A percentile compares a stretch with the other conserved stretches of the same genome.
Evolutionary conservation across 176 grass and related monocot species (phyloP).

Genomic region (Tuctoria greenei): DNA sequence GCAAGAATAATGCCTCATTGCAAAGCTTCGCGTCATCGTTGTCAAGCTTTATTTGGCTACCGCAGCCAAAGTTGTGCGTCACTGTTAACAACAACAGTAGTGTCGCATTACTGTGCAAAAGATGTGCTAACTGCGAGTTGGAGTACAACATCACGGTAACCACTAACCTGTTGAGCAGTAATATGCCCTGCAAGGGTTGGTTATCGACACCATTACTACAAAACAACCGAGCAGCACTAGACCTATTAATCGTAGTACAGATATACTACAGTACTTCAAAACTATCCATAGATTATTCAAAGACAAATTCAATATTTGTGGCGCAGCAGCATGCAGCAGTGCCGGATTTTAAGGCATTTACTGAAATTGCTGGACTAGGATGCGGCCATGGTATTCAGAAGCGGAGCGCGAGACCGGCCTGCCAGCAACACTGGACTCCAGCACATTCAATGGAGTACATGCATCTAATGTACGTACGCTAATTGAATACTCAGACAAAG

Average conservation of each 20-base stretch:
- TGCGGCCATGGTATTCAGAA: constrained; percentile 32
- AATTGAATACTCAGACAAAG: constrained; percentile 12
- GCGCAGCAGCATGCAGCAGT: neutral
- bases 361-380: neutral
- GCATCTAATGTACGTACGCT: neutral
- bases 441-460: constrained; percentile 23
- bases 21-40: neutral
- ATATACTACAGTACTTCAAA: neutral
- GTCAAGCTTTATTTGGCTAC: neutral
- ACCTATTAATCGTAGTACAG: neutral
- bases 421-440: constrained; percentile 20
- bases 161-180: neutral
- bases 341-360: constrained; percentile 18
- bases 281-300: constrained; percentile 4
- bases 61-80: neutral
- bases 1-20: neutral
- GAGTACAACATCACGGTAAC: neutral
- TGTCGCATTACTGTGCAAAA: neutral
- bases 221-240: too few relatives aligned
- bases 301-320: neutral
- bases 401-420: neutral
- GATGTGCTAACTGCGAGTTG: neutral
- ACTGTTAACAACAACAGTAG: neutral
- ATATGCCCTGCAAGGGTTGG: neutral
- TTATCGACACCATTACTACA: neutral